Base-by-base conservation (phyloP, 129 eudicot genomes). In the Flaveria sonorensis region DNA sequence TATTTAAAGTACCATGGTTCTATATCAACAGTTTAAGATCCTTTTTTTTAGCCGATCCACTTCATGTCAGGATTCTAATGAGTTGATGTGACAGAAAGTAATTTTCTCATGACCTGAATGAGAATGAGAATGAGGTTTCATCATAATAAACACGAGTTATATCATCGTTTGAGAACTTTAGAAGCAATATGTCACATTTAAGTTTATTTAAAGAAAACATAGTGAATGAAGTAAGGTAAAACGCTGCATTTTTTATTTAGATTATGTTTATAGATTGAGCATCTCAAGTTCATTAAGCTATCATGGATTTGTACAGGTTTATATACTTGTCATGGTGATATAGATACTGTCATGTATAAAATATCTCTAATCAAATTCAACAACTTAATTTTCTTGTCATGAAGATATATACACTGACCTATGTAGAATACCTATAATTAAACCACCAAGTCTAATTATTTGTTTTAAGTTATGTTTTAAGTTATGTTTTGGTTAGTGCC, bases 401-500 rank as follows among this genome's bases (percentile, higher is more conserved):
- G 16, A 53, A 53, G 24, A 15, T 48, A 66, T 4, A 10, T 45
- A 67, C 42, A 13, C 66, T 2, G 16, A 14, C 66, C 30, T 21
- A 6, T 6, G 39, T 75, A 14, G 20, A 15, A 63, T 14, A 63
- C 23, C 46, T 32, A 40, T 63, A 63, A 30, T 16, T 2, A n/a
- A n/a, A 19, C 28, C 55, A 1, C 42, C 68, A 65, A 51, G 20
- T 51, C 46, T 50, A 19, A 10, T 70, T 23, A 7, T 13, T 50
- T 2, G 21, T 66, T 2, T n/a, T n/a, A n/a, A n/a, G n/a, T n/a
- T n/a, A n/a, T n/a, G n/a, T n/a, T n/a, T 48, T 9, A 14, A 10
- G 7, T 45, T 45, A 66, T 59, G 11, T 48, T 9, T 77, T 68
- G 74, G 70, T 67, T 83, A 78, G 50, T 80, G 72, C 78, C 79